Base-by-base conservation (phyloP, 345 rosid species). In the Gynandropsis gynandra region DNA sequence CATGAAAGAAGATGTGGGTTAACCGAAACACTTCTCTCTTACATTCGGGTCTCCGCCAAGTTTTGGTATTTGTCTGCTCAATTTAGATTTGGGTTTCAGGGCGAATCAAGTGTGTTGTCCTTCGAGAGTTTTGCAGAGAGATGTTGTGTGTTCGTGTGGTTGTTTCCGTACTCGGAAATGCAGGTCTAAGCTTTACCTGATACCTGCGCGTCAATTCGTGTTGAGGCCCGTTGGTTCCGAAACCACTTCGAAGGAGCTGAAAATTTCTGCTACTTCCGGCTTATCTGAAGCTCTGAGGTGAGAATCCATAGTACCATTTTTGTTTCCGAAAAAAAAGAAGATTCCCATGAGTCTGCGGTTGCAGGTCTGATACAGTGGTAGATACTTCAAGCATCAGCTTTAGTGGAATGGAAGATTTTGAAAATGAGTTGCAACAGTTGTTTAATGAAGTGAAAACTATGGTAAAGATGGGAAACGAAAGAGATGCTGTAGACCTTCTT, bases 401-500 rank as follows among this genome's bases (percentile, higher is more conserved):
- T 33, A 65, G 56, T 59, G 79, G 65, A 47, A 64, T 64, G 59
- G 57, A 45, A 36, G 85, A 69, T 31, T 74, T 80, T 38, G 84
- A 78, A 81, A 63, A 66, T 64, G 84, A 86, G 42, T 65, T 89
- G 65, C 88, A 83, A 67, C 82, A 63, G 44, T 68, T 89, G 54
- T 79, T 81, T 58, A 72, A 79, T 49, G 80, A 85, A 73, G 79
- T 89, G 63, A 89, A 74, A 66, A 35, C 41, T 18, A 63, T 86
- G 89, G 63, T 83, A 35, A 69, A 57, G 54, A 53, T 5, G 43
- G 95, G 88, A 38, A 76, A 78, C 12, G 73, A 56, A 62, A 62
- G 61, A 61, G 93, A 85, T 49, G 94, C 94, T 6, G 4, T 69
- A 46, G 80, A 74, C 57, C 72, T 89, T 45, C 95, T 89, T 64